phyloP scores from a whole-genome alignment of 2,329 filamentous ascomycete genomes.

The Aspergillus caelatus region DNA sequence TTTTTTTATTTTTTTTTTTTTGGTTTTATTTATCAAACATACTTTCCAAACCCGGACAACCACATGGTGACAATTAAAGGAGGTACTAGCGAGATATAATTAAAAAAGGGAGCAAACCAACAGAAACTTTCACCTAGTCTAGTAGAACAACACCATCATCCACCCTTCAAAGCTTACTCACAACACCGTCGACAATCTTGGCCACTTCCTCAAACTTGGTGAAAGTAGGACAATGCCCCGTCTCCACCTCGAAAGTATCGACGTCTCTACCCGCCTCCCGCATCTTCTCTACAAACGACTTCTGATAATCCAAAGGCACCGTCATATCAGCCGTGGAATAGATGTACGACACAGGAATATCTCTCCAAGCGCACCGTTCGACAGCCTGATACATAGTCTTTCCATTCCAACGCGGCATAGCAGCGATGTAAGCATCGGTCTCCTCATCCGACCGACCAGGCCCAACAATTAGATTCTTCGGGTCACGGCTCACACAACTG shows the following conservation, averaged over 20 bases:
- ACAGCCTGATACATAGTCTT: slow-evolving; percentile 5
- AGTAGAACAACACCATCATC: too few relatives aligned
- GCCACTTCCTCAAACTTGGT: neutral
- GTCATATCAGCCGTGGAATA: neutral
- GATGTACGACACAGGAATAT: neutral
- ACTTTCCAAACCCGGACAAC: too few relatives aligned
- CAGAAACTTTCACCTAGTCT: too few relatives aligned
- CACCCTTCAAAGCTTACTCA: neutral
- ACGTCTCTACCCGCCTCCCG: neutral
- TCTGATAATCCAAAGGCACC: neutral
- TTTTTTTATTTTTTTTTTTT: too few relatives aligned
- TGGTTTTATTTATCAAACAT: too few relatives aligned
- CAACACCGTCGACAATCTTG: neutral
- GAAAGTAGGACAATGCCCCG: neutral
- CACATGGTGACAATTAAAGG: too few relatives aligned
- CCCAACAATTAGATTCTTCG: slow-evolving; percentile 1
- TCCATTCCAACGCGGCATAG: slow-evolving; percentile 13
- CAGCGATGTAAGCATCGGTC: slow-evolving; percentile 3
- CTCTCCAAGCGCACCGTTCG: neutral
- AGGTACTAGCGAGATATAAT: too few relatives aligned
- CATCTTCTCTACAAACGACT: neutral
- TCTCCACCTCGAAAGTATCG: neutral
- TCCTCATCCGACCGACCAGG: neutral
- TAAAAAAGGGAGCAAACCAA: too few relatives aligned
- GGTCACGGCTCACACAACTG: slow-evolving; percentile 1